Evolutionary conservation across 2,329 filamentous ascomycete species (phyloP).

Genomic region (Alternaria brassicae): DNA sequence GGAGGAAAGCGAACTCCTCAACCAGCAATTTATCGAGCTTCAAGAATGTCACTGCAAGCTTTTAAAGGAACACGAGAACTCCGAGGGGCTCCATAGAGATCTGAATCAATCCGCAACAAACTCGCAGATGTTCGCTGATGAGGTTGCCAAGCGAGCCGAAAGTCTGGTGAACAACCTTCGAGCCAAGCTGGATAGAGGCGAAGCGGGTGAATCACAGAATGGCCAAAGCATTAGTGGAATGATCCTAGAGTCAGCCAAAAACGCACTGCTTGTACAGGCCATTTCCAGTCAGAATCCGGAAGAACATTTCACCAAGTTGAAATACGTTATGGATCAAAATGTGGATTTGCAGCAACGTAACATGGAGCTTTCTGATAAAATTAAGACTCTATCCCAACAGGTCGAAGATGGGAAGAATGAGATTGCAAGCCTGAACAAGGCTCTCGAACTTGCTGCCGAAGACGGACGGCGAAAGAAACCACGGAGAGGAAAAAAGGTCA

Average conservation of each 20-base stretch:
- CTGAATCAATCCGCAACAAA: slow-evolving; percentile 4
- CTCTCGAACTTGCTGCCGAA: slow-evolving; percentile 10
- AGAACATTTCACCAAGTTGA: slow-evolving; percentile 1
- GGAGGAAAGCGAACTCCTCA: slow-evolving; percentile 2
- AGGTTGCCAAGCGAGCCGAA: slow-evolving; percentile 12
- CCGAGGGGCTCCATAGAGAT: background rate
- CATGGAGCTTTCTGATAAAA: background rate
- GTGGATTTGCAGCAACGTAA: slow-evolving; percentile 9
- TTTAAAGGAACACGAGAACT: slow-evolving; percentile 6
- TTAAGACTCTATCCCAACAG: slow-evolving; percentile 7
- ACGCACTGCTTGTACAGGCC: slow-evolving; percentile 10
- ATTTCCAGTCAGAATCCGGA: slow-evolving; percentile 5
- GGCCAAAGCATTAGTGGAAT: slow-evolving; percentile 19
- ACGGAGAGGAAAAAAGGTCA: background rate
- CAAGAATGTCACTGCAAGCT: slow-evolving; percentile 12
- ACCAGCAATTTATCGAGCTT: slow-evolving; percentile 16
- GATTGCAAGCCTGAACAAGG: slow-evolving; percentile 12
- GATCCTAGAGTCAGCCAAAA: slow-evolving; percentile 23
- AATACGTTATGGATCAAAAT: slow-evolving; percentile 17
- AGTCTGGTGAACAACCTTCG: slow-evolving; percentile 6
- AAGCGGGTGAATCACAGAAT: slow-evolving; percentile 2
- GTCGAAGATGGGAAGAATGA: slow-evolving; percentile 8
- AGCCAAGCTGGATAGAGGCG: background rate
- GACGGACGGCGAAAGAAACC: slow-evolving; percentile 14
- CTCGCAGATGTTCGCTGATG: background rate